These are phyloP conservation scores for Xylariales sp. DNA, from an alignment of 2,329 filamentous ascomycete genomes.

Conservation along the genomic window DNA sequence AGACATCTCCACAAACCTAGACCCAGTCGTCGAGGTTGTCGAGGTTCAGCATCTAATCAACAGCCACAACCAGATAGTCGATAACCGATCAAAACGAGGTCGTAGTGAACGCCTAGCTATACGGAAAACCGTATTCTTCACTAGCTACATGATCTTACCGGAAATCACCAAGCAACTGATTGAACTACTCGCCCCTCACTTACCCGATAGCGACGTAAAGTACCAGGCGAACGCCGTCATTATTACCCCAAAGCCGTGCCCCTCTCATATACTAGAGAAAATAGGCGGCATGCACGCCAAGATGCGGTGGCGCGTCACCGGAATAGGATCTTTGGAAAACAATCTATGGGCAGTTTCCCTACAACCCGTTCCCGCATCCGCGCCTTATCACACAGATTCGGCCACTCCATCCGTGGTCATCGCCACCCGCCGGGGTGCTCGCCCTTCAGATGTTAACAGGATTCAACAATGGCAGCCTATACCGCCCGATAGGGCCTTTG, in stretches of 20 bases:
- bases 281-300: conserved; percentile 88
- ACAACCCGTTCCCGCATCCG: conserved; percentile 74
- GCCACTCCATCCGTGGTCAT: conserved; percentile 83
- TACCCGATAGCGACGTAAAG: conserved; percentile 77
- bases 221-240: conserved; percentile 90
- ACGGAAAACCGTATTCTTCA: conserved; percentile 90
- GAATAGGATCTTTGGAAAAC: conserved; percentile 79
- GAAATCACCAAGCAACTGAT: conserved; percentile 79
- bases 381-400: conserved; percentile 82
- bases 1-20: conserved; percentile 71
- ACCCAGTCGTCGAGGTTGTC: conserved; percentile 51
- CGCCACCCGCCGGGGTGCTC: conserved; percentile 78
- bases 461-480: conserved; percentile 89
- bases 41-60: conserved; percentile 87
- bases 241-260: conserved; percentile 83
- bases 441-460: conserved; percentile 81
- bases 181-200: conserved; percentile 74
- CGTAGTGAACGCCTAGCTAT: conserved; percentile 70
- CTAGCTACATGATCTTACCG: conserved; percentile 84
- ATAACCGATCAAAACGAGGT: conserved; percentile 51
- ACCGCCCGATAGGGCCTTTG: conserved; percentile 74
- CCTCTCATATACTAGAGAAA: conserved; percentile 78
- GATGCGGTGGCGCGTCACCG: conserved; percentile 85
- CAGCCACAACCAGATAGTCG: conserved; percentile 76
- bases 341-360: conserved; percentile 89